A percentile compares a stretch with the other conserved stretches of the same genome.
These are phyloP conservation scores for Neoarthrinium moseri DNA, from an alignment of 2,329 filamentous ascomycete species.

Conservation along the genomic window DNA sequence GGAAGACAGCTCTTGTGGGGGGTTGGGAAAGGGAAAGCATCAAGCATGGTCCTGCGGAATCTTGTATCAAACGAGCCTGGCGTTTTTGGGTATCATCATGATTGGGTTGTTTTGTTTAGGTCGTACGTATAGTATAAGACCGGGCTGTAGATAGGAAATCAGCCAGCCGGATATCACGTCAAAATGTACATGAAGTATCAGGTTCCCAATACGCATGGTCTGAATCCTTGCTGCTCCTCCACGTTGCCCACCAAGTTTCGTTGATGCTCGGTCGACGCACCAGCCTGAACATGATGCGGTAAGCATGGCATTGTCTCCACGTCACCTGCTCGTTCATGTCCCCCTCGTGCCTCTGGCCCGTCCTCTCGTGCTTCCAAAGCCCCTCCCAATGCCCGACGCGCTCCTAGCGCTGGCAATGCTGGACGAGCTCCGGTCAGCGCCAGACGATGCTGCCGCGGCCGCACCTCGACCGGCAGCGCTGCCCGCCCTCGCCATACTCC, in stretches of 20 bases:
- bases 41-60: neutral
- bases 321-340: too few relatives aligned
- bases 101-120: slow-evolving; percentile 1
- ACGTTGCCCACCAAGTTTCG: too few relatives aligned
- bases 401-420: slow-evolving; percentile 30
- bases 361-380: slow-evolving; percentile 48
- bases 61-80: too few relatives aligned
- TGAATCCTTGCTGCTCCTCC: too few relatives aligned
- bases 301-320: too few relatives aligned
- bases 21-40: too few relatives aligned
- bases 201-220: slow-evolving; percentile 1
- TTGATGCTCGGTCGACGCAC: too few relatives aligned
- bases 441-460: slow-evolving; percentile 19
- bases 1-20: too few relatives aligned
- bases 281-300: too few relatives aligned
- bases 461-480: slow-evolving; percentile 33
- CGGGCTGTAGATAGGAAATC: neutral
- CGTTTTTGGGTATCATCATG: slow-evolving; percentile 13
- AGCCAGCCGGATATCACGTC: slow-evolving; percentile 25
- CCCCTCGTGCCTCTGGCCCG: slow-evolving; percentile 52
- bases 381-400: slow-evolving; percentile 43
- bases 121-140: neutral
- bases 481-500: slow-evolving; percentile 28
- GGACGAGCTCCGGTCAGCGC: slow-evolving; percentile 24
- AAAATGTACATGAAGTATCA: slow-evolving; percentile 8